These are phyloP conservation scores for Aspergillus ustus DNA, from an alignment of 2,329 filamentous ascomycete species.

Conservation along the genomic window DNA sequence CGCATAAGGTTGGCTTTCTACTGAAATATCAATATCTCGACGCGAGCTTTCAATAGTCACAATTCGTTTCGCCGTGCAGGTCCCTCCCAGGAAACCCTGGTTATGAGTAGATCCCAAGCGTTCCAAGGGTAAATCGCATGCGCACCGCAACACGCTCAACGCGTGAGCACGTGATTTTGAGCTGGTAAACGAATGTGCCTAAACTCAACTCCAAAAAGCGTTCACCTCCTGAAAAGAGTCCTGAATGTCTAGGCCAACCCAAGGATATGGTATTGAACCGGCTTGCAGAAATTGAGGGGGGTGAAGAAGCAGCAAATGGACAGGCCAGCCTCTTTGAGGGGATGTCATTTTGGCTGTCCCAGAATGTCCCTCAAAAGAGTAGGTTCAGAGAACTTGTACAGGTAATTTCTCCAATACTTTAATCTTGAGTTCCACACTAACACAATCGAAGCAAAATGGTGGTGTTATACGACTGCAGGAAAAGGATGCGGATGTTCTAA, in stretches of 20 bases:
- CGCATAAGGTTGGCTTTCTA: not conserved
- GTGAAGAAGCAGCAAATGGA: not conserved
- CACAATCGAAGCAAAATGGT: conserved; percentile 53
- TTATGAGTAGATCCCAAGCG: not conserved
- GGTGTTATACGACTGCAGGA: conserved; percentile 59
- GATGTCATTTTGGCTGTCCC: conserved; percentile 63
- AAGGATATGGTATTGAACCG: not conserved
- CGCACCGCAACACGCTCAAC: not conserved
- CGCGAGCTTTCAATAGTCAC: not conserved
- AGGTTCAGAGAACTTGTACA: conserved; percentile 55
- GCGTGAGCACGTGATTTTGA: not conserved
- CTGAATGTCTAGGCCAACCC: not conserved
- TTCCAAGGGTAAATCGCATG: not conserved
- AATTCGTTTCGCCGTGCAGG: not conserved
- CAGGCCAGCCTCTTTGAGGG: conserved; percentile 55
- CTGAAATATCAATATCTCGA: not conserved
- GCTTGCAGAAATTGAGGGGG: not conserved
- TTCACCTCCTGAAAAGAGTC: not conserved
- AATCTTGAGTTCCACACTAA: conserved; percentile 5
- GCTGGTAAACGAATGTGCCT: not conserved
- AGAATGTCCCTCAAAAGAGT: conserved; percentile 56
- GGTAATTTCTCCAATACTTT: conserved; percentile 30
- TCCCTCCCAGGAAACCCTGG: not conserved
- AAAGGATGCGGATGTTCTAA: conserved; percentile 60
- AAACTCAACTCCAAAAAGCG: not conserved